Evolutionary conservation across 2,329 filamentous ascomycete species (phyloP).

Genomic region (Paecilomyces sp.): DNA sequence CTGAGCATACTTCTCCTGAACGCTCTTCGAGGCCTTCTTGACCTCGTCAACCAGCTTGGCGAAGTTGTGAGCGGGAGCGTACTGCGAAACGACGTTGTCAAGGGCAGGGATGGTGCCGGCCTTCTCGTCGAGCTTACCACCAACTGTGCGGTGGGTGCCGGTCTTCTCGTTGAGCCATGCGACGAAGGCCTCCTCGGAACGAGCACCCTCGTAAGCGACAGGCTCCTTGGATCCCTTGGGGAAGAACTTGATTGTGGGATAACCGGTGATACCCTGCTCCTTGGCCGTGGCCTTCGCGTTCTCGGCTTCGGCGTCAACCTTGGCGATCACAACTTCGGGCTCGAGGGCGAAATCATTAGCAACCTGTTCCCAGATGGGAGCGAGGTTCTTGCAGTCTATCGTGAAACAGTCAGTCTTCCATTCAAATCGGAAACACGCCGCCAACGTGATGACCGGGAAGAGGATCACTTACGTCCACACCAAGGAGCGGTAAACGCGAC

Average conservation of each 20-base stretch:
- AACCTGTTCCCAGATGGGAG: constrained; percentile 81
- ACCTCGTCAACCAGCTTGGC: constrained; percentile 62
- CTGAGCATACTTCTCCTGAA: constrained; percentile 77
- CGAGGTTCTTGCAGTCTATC: constrained; percentile 91
- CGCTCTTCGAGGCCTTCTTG: constrained; percentile 59
- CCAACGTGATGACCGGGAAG: constrained; percentile 1
- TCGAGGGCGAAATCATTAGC: constrained; percentile 76
- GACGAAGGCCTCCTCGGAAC: constrained; percentile 68
- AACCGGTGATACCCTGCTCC: constrained; percentile 72
- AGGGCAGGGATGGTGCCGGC: constrained; percentile 79
- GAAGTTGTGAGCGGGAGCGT: constrained; percentile 55
- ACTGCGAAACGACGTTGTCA: constrained; percentile 68
- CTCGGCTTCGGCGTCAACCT: constrained; percentile 87
- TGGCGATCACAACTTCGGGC: constrained; percentile 74
- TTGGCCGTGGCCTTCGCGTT: constrained; percentile 72
- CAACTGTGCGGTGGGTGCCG: constrained; percentile 74
- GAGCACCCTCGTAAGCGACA: constrained; percentile 66
- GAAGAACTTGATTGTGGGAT: constrained; percentile 98
- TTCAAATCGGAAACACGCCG: background rate
- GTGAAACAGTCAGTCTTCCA: background rate
- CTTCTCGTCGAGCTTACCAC: constrained; percentile 68
- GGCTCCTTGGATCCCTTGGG: constrained; percentile 70
- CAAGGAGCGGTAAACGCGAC: constrained; percentile 97
- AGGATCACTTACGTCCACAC: constrained; percentile 75
- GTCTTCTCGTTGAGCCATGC: constrained; percentile 81